A percentile compares a stretch with the other conserved stretches of the same genome.
Evolutionary conservation across 2,329 filamentous ascomycete species (phyloP).

Genomic region (Fonsecaea nubica): DNA sequence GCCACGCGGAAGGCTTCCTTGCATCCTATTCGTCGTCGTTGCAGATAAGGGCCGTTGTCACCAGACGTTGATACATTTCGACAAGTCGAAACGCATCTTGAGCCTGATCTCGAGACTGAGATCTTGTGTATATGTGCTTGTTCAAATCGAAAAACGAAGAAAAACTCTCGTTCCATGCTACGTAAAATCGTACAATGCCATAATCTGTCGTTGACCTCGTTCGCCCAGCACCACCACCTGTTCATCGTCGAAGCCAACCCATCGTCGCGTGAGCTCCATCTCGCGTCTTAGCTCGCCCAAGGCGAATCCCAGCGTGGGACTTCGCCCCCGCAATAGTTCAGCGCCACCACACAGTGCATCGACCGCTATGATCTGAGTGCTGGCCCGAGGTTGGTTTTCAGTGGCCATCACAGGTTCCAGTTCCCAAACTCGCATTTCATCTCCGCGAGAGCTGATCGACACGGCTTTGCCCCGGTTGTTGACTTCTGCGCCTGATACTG

Average conservation of each 20-base stretch:
- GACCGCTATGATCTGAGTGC: constrained; percentile 59
- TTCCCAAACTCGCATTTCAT: constrained; percentile 86
- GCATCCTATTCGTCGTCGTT: not conserved
- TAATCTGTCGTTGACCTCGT: constrained; percentile 68
- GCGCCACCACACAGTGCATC: constrained; percentile 33
- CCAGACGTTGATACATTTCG: not conserved
- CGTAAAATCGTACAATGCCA: constrained; percentile 89
- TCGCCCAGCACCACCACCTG: constrained; percentile 87
- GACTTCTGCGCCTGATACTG: constrained; percentile 83
- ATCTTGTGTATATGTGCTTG: not conserved
- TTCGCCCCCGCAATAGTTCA: constrained; percentile 41
- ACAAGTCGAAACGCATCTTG: not conserved
- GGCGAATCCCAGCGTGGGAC: constrained; percentile 44
- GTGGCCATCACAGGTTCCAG: constrained; percentile 66
- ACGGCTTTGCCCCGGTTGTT: constrained; percentile 85
- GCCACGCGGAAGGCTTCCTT: constrained; percentile 2
- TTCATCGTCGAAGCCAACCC: constrained; percentile 89
- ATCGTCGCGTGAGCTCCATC: constrained; percentile 59
- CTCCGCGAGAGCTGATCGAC: constrained; percentile 81
- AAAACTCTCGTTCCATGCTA: constrained; percentile 45
- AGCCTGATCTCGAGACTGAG: not conserved
- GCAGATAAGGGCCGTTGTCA: not conserved
- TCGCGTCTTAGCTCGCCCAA: constrained; percentile 48
- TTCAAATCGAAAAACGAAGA: not conserved
- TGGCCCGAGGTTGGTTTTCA: constrained; percentile 53